phyloP scores from a whole-genome alignment of 768 basidiomycete species.

The Russula abietina region DNA sequence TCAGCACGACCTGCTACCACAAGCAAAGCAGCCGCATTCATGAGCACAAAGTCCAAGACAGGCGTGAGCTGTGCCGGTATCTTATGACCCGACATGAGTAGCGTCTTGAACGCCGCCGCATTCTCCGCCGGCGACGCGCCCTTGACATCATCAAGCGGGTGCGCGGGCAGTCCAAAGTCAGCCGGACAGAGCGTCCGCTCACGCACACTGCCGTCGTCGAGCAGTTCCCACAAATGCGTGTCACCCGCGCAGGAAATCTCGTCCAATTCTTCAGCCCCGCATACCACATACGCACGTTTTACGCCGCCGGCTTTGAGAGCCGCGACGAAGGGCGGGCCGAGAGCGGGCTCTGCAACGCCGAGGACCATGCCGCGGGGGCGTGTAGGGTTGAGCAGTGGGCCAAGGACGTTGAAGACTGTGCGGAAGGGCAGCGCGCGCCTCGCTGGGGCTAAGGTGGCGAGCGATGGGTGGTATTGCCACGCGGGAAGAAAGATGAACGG shows the following conservation, averaged over 20 bases:
- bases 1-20: slow-evolving; percentile 74
- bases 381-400: slow-evolving; percentile 91
- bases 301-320: slow-evolving; percentile 71
- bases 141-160: slow-evolving; percentile 63
- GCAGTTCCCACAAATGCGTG: slow-evolving; percentile 79
- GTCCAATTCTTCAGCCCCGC: slow-evolving; percentile 85
- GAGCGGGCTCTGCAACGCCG: slow-evolving; percentile 76
- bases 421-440: slow-evolving; percentile 87
- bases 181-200: slow-evolving; percentile 58
- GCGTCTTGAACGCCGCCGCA: slow-evolving; percentile 58
- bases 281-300: slow-evolving; percentile 83
- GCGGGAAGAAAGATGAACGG: slow-evolving; percentile 95
- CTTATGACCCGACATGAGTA: slow-evolving; percentile 54
- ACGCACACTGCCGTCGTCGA: slow-evolving; percentile 53
- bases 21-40: slow-evolving; percentile 87
- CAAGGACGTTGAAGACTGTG: slow-evolving; percentile 93
- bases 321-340: slow-evolving; percentile 77
- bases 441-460: slow-evolving; percentile 76
- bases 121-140: slow-evolving; percentile 78
- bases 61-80: slow-evolving; percentile 55
- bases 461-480: slow-evolving; percentile 85
- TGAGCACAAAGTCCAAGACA: slow-evolving; percentile 77
- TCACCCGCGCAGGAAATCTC: slow-evolving; percentile 94
- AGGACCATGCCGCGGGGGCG: slow-evolving; percentile 83
- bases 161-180: slow-evolving; percentile 69